Percentiles rank a stretch among this genome's conserved stretches.
These are phyloP conservation scores for Nigrospora osmanthi DNA, from an alignment of 2,329 filamentous ascomycete species.

Conservation along the genomic window DNA sequence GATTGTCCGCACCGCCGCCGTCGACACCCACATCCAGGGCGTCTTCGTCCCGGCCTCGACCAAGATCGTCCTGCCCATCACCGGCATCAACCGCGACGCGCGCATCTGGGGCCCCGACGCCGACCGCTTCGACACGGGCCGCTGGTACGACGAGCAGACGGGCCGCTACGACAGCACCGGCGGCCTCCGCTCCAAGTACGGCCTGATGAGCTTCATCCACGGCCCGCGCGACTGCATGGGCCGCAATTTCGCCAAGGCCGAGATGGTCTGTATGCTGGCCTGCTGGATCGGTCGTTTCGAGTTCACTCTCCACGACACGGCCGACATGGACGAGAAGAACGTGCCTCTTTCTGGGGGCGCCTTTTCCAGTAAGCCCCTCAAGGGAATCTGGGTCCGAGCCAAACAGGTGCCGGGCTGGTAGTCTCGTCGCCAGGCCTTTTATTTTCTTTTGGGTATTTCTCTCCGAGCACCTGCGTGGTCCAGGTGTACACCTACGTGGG, in stretches of 20 bases:
- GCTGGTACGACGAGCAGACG: slow-evolving; percentile 36
- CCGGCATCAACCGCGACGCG: slow-evolving; percentile 55
- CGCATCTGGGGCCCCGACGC: slow-evolving; percentile 56
- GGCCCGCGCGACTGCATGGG: slow-evolving; percentile 48
- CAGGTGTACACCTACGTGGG: too few relatives aligned
- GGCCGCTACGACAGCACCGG: slow-evolving; percentile 5
- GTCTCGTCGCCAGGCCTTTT: too few relatives aligned
- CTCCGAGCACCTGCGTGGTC: too few relatives aligned
- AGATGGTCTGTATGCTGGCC: slow-evolving; percentile 49
- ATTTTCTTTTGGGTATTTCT: too few relatives aligned
- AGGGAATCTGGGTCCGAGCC: slow-evolving; percentile 3
- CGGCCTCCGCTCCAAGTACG: slow-evolving; percentile 46
- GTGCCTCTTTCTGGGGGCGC: slow-evolving; percentile 7
- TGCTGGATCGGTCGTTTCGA: slow-evolving; percentile 9
- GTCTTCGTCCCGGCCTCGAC: slow-evolving; percentile 53
- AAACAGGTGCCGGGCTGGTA: background rate
- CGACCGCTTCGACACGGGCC: slow-evolving; percentile 52
- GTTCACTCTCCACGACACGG: slow-evolving; percentile 6
- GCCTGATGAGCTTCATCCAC: slow-evolving; percentile 48
- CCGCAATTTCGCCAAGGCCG: slow-evolving; percentile 60
- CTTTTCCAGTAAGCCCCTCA: slow-evolving; percentile 6
- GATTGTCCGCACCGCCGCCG: slow-evolving; percentile 7
- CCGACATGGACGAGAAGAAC: slow-evolving; percentile 7
- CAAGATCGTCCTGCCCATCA: slow-evolving; percentile 52
- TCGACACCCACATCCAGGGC: slow-evolving; percentile 34